A percentile compares a stretch with the other conserved stretches of the same genome.
These are phyloP conservation scores for Eucalyptus leucophloia DNA, from an alignment of 345 rosid species.

Conservation along the genomic window DNA sequence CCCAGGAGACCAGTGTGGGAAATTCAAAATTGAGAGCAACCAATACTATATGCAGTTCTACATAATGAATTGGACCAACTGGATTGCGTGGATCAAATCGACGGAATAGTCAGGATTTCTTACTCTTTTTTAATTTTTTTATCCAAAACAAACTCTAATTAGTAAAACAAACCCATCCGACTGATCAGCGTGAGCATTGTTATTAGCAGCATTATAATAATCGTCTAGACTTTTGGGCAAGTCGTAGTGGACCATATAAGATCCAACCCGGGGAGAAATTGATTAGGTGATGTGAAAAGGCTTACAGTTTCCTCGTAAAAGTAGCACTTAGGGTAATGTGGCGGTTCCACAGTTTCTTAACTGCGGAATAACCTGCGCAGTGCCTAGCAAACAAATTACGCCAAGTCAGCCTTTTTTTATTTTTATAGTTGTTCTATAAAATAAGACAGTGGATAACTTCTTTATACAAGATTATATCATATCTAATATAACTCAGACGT, in stretches of 20 bases:
- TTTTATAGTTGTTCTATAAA: too few species aligned
- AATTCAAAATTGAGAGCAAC: too few species aligned
- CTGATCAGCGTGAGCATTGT: too few species aligned
- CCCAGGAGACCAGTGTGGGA: rapidly evolving
- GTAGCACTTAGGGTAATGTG: background rate
- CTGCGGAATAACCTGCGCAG: rapidly evolving
- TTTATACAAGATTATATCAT: rapidly evolving
- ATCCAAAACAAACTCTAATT: too few species aligned
- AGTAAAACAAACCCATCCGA: too few species aligned
- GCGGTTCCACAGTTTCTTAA: rapidly evolving
- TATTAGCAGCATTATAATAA: too few species aligned
- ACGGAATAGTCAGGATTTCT: rapidly evolving
- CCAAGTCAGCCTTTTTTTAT: rapidly evolving
- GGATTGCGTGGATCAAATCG: rapidly evolving
- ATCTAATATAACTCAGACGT: rapidly evolving
- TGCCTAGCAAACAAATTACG: too few species aligned
- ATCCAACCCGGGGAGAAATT: background rate
- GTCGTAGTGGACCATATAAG: background rate
- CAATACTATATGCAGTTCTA: rapidly evolving
- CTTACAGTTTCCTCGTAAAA: background rate
- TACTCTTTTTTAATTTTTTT: too few species aligned
- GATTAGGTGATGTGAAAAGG: background rate
- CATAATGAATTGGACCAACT: rapidly evolving
- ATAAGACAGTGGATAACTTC: rapidly evolving
- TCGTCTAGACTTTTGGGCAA: too few species aligned